Evolutionary conservation across 2,329 filamentous ascomycete genomes (phyloP), one percentile per base, ranked within the genome.

Genomic region (Hirsutella thompsonii): DNA sequence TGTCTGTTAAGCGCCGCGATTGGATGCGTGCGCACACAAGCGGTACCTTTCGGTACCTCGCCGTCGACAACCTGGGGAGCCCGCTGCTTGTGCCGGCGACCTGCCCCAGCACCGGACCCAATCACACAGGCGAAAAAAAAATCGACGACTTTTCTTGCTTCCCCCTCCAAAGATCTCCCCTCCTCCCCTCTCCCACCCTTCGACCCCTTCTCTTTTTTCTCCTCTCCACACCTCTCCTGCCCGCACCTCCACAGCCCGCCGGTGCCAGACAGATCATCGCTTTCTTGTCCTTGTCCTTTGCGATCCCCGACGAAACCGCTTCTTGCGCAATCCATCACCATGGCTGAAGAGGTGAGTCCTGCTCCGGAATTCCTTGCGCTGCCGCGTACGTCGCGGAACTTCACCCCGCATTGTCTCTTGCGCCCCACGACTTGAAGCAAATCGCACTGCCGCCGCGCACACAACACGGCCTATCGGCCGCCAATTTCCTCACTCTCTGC

Each of bases 271-370:
- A 28, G 19, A 20, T 21, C 36, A 39, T 41, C 40, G 21, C 44
- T 42, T 47, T 47, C 51, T 48, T n/a, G 51, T 47, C 49, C 47
- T 54, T 51, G 37, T 37, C 30, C 42, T 40, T 44, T 42, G 36
- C 38, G 46, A 47, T 47, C 48, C 33, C 26, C 32, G 39, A 50
- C 49, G 51, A 57, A 47, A 46, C 54, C 52, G 49, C 49, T 56
- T 57, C 53, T 58, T 55, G 59, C 55, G 53, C 57, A 66, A 62
- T 61, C 59, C 59, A 59, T 68, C 71, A 74, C 63, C 56, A 78
- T 78, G 74, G 62, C 72, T 55, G 72, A 75, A 49, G 70, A 74
- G 59, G 72, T 75, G 66, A 67, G 71, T 62, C 46, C 20, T 36
- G 38, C 40, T 34, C 33, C 32, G 35, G 21, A 39, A 37, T 44